A percentile compares a stretch with the other conserved stretches of the same genome.
Conservation (phyloP, 345 rosid genomes). For the Lepidium didymum region DNA sequence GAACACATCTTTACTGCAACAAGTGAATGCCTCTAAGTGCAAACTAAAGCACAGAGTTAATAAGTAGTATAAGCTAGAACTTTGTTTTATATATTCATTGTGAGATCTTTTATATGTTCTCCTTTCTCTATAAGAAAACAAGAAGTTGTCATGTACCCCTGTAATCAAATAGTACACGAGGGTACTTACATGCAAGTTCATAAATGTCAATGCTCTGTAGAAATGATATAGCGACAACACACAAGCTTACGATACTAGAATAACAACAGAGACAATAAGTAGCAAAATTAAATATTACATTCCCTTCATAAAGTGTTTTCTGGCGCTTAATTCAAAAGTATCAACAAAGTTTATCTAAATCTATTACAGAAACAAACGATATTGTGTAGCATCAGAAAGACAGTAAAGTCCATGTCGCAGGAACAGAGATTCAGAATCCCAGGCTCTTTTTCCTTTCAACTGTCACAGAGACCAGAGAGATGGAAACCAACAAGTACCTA, state of each 20-base stretch:
- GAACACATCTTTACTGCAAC: background rate
- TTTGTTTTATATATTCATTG: background rate
- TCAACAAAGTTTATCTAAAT: slow-evolving; percentile 15
- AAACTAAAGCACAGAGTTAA: background rate
- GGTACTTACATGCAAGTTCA: slow-evolving; percentile 2
- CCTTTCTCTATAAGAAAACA: background rate
- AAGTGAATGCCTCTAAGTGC: background rate
- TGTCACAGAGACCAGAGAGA: slow-evolving; percentile 37
- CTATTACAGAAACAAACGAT: slow-evolving; percentile 15
- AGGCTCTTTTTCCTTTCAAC: slow-evolving; percentile 20
- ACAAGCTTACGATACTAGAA: background rate
- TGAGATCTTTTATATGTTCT: slow-evolving; percentile 8
- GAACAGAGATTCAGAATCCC: slow-evolving; percentile 9
- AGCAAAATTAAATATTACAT: slow-evolving; percentile 12
- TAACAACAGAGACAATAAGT: background rate
- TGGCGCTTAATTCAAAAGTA: slow-evolving; percentile 22
- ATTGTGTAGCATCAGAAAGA: slow-evolving; percentile 9
- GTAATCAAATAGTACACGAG: slow-evolving; percentile 24
- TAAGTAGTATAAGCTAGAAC: slow-evolving; percentile 16
- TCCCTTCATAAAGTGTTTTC: slow-evolving; percentile 22
- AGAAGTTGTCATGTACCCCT: slow-evolving; percentile 10
- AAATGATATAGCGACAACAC: background rate
- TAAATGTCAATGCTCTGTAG: background rate
- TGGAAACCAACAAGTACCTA: slow-evolving; percentile 44
- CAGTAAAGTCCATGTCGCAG: background rate